A percentile compares a stretch with the other conserved stretches of the same genome.
These are phyloP conservation scores for Asterochloris sp. DNA, from an alignment of 139 green algal species.

Conservation along the genomic window DNA sequence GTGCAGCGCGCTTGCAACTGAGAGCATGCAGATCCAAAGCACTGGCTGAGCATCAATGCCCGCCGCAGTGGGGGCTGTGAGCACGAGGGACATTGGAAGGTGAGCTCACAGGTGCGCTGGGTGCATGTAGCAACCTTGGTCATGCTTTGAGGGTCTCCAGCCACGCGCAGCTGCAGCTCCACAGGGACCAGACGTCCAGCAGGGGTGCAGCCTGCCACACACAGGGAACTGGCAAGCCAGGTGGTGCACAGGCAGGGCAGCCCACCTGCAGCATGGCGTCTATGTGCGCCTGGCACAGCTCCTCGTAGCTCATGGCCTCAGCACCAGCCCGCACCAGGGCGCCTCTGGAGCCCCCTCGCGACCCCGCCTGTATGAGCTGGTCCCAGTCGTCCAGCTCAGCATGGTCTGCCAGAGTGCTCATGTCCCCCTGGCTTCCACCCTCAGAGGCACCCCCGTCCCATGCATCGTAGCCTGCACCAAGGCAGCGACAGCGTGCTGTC, in stretches of 20 bases:
- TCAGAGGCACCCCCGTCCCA: conserved; percentile 1
- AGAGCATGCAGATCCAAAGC: not conserved
- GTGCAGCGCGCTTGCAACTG: no score
- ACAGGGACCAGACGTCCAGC: no score
- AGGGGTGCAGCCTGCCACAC: no score
- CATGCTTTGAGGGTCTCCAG: no score
- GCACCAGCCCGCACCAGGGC: not conserved
- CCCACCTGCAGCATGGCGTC: conserved; percentile 19
- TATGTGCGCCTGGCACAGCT: conserved; percentile 41
- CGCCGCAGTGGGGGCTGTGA: no score
- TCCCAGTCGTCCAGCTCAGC: conserved; percentile 11
- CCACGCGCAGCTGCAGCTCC: no score
- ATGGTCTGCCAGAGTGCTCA: not conserved
- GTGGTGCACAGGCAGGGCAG: not conserved
- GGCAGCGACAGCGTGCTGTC: not conserved
- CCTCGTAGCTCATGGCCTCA: conserved; percentile 30
- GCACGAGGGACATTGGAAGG: no score
- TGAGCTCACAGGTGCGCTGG: no score
- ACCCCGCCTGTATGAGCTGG: conserved; percentile 3
- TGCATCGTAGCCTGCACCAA: not conserved
- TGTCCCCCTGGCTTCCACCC: not conserved
- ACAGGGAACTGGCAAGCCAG: no score
- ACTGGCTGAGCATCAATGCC: no score
- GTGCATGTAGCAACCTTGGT: no score
- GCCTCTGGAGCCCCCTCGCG: not conserved